These are phyloP conservation scores for Logfia minima DNA, from an alignment of 129 eudicot species.

Conservation along the genomic window DNA sequence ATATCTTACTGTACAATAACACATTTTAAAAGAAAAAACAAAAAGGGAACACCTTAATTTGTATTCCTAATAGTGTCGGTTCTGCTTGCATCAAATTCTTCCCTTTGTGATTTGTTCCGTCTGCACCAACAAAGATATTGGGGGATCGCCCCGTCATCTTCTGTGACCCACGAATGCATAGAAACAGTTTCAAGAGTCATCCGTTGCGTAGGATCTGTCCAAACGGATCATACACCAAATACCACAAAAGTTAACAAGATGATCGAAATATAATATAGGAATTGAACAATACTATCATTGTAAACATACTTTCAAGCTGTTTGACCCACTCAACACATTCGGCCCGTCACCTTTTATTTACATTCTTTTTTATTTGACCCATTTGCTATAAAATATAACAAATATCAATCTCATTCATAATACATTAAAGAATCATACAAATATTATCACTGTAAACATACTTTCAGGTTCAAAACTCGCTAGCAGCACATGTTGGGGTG, in stretches of 20 bases:
- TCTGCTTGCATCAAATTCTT: slow-evolving; percentile 35
- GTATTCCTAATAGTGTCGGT: slow-evolving; percentile 23
- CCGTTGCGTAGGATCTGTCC: slow-evolving; percentile 69
- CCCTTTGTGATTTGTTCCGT: slow-evolving; percentile 39
- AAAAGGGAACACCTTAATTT: slow-evolving; percentile 23
- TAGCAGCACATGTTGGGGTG: no score
- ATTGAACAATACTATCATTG: background rate
- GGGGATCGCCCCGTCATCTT: slow-evolving; percentile 68
- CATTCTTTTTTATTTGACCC: background rate
- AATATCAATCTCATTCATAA: background rate
- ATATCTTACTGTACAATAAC: slow-evolving; percentile 28
- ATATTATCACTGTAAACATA: no score
- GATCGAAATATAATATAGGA: background rate
- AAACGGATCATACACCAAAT: background rate
- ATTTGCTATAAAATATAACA: background rate
- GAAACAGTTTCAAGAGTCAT: slow-evolving; percentile 62
- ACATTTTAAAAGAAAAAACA: background rate
- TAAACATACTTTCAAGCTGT: background rate
- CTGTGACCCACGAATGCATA: slow-evolving; percentile 68
- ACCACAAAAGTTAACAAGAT: slow-evolving; percentile 6
- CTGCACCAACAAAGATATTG: slow-evolving; percentile 78
- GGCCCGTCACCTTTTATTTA: background rate
- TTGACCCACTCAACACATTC: no score
- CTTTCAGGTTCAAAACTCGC: no score
- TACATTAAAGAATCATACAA: no score